phyloP scores from a whole-genome alignment of 2,329 filamentous ascomycete genomes.

The Paramyrothecium roridum region DNA sequence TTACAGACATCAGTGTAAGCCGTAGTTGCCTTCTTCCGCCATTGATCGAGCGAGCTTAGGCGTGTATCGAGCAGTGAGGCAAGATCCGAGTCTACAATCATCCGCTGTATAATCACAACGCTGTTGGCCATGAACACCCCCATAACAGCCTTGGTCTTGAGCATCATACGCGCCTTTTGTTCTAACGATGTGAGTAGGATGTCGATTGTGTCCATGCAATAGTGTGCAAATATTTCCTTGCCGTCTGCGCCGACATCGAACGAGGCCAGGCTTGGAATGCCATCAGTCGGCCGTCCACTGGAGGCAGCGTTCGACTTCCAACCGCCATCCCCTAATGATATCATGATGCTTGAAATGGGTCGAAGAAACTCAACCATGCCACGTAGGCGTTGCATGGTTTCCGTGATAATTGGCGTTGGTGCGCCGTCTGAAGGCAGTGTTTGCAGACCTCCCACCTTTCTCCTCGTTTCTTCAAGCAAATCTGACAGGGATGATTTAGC shows the following conservation, averaged over 20 bases:
- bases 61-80: slow-evolving; percentile 65
- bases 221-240: slow-evolving; percentile 82
- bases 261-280: slow-evolving; percentile 67
- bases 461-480: slow-evolving; percentile 78
- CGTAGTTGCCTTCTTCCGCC: slow-evolving; percentile 81
- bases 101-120: slow-evolving; percentile 77
- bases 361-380: slow-evolving; percentile 83
- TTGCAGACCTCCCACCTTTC: slow-evolving; percentile 62
- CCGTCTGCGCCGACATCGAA: slow-evolving; percentile 90
- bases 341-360: slow-evolving; percentile 84
- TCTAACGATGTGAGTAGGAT: slow-evolving; percentile 73
- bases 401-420: slow-evolving; percentile 71
- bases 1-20: slow-evolving; percentile 86
- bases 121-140: slow-evolving; percentile 93
- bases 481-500: slow-evolving; percentile 82
- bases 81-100: slow-evolving; percentile 79
- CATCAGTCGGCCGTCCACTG: slow-evolving; percentile 56
- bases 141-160: slow-evolving; percentile 74
- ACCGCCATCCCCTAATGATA: slow-evolving; percentile 87
- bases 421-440: slow-evolving; percentile 75
- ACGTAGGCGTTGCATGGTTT: slow-evolving; percentile 83
- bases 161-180: slow-evolving; percentile 65
- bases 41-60: slow-evolving; percentile 68
- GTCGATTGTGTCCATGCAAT: slow-evolving; percentile 86
- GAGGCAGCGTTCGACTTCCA: slow-evolving; percentile 63